Evolutionary conservation across 2,329 filamentous ascomycete species (phyloP).

Genomic region (Ambrosiella beaveri): DNA sequence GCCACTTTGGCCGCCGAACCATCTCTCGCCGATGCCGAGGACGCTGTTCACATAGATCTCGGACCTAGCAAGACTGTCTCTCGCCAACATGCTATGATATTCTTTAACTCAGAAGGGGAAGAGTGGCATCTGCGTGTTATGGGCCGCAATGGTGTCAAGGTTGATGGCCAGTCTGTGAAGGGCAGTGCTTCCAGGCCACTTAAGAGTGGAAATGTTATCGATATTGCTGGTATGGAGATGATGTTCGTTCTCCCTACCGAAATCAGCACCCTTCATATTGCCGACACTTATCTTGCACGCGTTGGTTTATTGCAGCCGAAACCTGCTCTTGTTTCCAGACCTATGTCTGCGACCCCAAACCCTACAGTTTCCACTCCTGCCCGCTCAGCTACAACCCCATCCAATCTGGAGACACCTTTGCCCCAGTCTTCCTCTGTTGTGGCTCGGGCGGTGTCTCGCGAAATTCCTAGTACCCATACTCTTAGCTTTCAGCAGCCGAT

Average conservation of each 20-base stretch:
- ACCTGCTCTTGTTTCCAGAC: constrained; percentile 14
- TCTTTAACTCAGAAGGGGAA: constrained; percentile 49
- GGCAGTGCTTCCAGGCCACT: constrained; percentile 44
- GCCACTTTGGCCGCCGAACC: constrained; percentile 18
- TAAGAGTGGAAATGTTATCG: constrained; percentile 75
- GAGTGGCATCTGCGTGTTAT: constrained; percentile 76
- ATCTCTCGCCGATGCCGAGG: constrained; percentile 21
- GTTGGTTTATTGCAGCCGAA: constrained; percentile 29
- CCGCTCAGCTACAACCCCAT: constrained; percentile 4
- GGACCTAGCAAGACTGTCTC: constrained; percentile 71
- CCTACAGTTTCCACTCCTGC: constrained; percentile 8
- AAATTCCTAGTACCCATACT: constrained; percentile 6
- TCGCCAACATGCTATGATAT: constrained; percentile 57
- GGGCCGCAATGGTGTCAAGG: constrained; percentile 76
- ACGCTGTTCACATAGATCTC: constrained; percentile 68
- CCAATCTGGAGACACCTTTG: constrained; percentile 13
- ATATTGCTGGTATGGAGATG: constrained; percentile 90
- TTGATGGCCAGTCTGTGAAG: constrained; percentile 43
- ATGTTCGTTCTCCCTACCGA: constrained; percentile 88
- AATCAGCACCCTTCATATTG: constrained; percentile 46
- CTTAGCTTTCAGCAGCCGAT: constrained; percentile 27
- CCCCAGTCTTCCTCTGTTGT: constrained; percentile 9
- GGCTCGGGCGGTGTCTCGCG: constrained; percentile 2
- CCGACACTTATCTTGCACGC: constrained; percentile 51
- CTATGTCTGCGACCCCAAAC: neutral